Conservation (phyloP, 352 stramenopile species). For the Pythium aristosporum region DNA sequence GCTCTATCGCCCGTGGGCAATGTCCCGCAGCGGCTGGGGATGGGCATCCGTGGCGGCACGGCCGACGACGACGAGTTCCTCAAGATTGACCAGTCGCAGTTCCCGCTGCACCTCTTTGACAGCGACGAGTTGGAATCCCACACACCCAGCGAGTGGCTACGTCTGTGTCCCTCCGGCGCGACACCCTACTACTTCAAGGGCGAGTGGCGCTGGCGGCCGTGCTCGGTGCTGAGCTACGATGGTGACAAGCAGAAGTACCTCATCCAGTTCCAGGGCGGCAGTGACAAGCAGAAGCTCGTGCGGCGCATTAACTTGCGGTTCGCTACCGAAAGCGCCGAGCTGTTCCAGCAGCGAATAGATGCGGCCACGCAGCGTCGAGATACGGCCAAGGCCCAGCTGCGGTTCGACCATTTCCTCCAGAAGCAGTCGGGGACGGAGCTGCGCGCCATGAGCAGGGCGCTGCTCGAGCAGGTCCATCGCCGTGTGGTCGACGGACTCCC, state of each 20-base stretch:
- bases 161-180: constrained; percentile 37
- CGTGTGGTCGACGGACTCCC: constrained; percentile 83
- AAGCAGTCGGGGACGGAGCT: constrained; percentile 74
- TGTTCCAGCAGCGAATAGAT: constrained; percentile 78
- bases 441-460: constrained; percentile 73
- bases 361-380: constrained; percentile 62
- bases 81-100: constrained; percentile 90
- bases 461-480: constrained; percentile 82
- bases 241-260: constrained; percentile 62
- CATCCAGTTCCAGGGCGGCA: constrained; percentile 86
- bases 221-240: constrained; percentile 66
- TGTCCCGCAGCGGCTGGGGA: constrained; percentile 3
- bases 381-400: constrained; percentile 81
- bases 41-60: not conserved
- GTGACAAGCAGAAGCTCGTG: constrained; percentile 85
- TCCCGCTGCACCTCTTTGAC: constrained; percentile 90
- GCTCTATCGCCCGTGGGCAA: not conserved
- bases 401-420: constrained; percentile 90
- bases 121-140: constrained; percentile 82
- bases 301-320: constrained; percentile 92
- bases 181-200: constrained; percentile 86
- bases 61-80: constrained; percentile 66
- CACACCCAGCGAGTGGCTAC: constrained; percentile 77
- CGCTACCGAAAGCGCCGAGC: constrained; percentile 61
- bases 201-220: constrained; percentile 83